These are phyloP conservation scores for Rutstroemia sp. DNA, from an alignment of 2,329 filamentous ascomycete species.

Conservation along the genomic window DNA sequence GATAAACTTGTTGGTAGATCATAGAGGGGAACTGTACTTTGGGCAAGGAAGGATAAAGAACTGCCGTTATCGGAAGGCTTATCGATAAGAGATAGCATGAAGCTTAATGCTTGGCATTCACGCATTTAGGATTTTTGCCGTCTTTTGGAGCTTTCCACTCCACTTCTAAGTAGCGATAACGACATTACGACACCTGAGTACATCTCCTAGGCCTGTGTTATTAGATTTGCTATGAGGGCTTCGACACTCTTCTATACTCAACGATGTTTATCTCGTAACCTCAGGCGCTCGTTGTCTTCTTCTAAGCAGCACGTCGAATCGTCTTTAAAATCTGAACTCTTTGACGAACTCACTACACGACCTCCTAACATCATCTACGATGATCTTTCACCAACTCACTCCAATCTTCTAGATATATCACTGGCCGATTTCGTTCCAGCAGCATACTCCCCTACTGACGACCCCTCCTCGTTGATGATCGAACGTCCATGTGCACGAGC, in stretches of 20 bases:
- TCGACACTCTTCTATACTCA: conserved; percentile 4
- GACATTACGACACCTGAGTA: neutral
- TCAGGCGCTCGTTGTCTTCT: neutral
- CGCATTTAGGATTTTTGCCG: neutral
- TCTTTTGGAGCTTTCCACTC: neutral
- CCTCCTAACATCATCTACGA: conserved; percentile 32
- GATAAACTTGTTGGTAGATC: conserved; percentile 4
- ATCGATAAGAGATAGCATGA: conserved; percentile 7
- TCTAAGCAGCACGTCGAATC: neutral
- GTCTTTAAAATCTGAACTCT: conserved; percentile 14
- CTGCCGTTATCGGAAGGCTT: conserved; percentile 4
- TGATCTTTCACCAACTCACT: conserved; percentile 52
- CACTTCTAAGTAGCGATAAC: neutral
- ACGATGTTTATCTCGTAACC: neutral
- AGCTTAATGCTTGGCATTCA: neutral
- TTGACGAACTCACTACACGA: conserved; percentile 19
- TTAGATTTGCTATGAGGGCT: conserved; percentile 9
- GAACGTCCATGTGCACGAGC: conserved; percentile 5
- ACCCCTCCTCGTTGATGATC: conserved; percentile 16
- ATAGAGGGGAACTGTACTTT: neutral
- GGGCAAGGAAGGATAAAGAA: neutral
- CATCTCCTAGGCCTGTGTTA: neutral
- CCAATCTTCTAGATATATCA: conserved; percentile 57
- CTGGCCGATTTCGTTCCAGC: conserved; percentile 48
- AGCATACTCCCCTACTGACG: conserved; percentile 22